Evolutionary conservation across 768 basidiomycete species (phyloP), one percentile per base, ranked within the genome.

Genomic region (Rhizopogon roseolus): DNA sequence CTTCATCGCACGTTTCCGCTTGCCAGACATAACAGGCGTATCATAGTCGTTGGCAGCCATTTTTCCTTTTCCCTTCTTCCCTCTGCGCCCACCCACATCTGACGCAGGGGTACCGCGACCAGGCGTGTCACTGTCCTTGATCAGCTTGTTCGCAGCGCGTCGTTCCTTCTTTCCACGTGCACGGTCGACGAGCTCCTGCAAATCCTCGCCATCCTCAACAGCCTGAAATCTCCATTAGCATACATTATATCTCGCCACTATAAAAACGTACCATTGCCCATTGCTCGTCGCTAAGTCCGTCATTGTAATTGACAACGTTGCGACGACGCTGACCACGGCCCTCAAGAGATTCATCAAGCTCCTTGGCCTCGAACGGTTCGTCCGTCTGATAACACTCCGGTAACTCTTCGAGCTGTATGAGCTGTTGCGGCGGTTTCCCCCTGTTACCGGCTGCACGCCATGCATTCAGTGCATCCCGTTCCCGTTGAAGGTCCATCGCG

Each of bases 221-320:
- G 89, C 88, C 84, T 86, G 54, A 11, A 50, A 48, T 54, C 27
- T 10, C 22, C 28, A 36, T 53, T 10, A 55, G 43, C 17, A 38
- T 17, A 19, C n/a, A 16, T 29, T 11, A n/a, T 13, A 10, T 22
- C 34, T 6, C 29, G 36, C 36, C 29, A 39, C 19, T 34, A 14
- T 50, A 22, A 53, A 16, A 19, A 74, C 79, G 55, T 64, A 87
- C 87, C 79, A 89, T 79, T 32, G 92, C 83, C 88, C 93, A 97
- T 60, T 94, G 87, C 64, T 97, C 96, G 60, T 98, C 96, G 50
- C 85, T 88, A 53, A 98, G 77, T 14, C 94, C 94, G 65, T 98
- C 96, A 55, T 88, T 95, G 65, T 98, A 98, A 64, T 84, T 87
- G 57, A 98, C 92, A 41, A 88, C 79, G 54, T 85, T 90, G 59